phyloP scores from a whole-genome alignment of 805 yeast genomes.

The Kazachstania bromeliacearum region DNA sequence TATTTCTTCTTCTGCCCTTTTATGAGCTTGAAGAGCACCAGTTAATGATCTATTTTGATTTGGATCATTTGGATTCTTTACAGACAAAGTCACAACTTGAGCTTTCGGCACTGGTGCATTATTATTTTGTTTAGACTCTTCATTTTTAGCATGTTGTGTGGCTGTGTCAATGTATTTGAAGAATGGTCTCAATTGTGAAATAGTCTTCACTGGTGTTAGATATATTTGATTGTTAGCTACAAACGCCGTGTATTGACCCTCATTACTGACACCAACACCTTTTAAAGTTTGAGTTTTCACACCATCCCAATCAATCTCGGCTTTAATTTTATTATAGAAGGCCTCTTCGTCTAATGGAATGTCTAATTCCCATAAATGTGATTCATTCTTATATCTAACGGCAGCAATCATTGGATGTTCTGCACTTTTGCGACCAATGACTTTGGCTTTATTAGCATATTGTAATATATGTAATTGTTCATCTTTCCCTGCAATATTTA shows the following conservation, averaged over 20 bases:
- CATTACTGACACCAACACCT: slow-evolving; percentile 55
- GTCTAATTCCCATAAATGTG: slow-evolving; percentile 63
- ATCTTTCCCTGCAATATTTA: slow-evolving; percentile 34
- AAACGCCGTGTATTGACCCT: slow-evolving; percentile 43
- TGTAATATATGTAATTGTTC: slow-evolving; percentile 41
- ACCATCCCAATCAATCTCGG: slow-evolving; percentile 51
- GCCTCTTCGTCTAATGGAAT: slow-evolving; percentile 60
- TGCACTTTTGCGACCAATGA: slow-evolving; percentile 18
- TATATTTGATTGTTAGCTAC: slow-evolving; percentile 44
- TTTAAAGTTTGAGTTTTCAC: slow-evolving; percentile 52
- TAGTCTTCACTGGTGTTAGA: slow-evolving; percentile 53
- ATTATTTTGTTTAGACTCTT: slow-evolving; percentile 33
- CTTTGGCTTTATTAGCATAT: slow-evolving; percentile 37
- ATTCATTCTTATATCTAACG: slow-evolving; percentile 49
- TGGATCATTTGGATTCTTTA: slow-evolving; percentile 48
- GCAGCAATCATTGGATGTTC: slow-evolving; percentile 33
- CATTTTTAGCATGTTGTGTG: slow-evolving; percentile 36
- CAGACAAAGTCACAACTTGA: slow-evolving; percentile 70
- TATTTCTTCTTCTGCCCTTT: slow-evolving; percentile 53
- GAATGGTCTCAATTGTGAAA: slow-evolving; percentile 72
- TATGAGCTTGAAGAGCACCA: slow-evolving; percentile 60
- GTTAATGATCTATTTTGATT: slow-evolving; percentile 53
- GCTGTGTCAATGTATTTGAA: slow-evolving; percentile 69
- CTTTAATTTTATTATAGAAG: slow-evolving; percentile 57
- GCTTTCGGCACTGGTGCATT: slow-evolving; percentile 33